A percentile compares a stretch with the other conserved stretches of the same genome.
These are phyloP conservation scores for Aspergillus ustus DNA, from an alignment of 2,329 filamentous ascomycete species.

Conservation along the genomic window DNA sequence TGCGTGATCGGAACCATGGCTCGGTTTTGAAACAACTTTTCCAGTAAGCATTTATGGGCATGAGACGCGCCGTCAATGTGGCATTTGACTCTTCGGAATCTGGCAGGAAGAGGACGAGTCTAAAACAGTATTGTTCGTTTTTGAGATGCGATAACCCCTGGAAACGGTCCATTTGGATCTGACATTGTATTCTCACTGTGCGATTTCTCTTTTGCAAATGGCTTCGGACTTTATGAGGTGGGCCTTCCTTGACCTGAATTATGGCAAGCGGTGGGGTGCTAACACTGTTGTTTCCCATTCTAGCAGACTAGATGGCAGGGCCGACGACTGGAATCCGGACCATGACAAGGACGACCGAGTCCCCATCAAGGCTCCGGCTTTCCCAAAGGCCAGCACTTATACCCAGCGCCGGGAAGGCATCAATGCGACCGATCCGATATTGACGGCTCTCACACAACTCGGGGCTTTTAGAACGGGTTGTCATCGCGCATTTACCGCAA, in stretches of 20 bases:
- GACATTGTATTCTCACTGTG: conserved; percentile 15
- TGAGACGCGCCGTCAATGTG: not conserved
- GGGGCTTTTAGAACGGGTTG: conserved; percentile 49
- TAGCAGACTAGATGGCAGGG: not conserved
- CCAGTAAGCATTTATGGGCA: not conserved
- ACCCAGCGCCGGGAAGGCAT: not conserved
- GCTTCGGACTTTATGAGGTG: conserved; percentile 23
- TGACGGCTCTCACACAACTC: conserved; percentile 57
- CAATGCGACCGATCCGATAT: conserved; percentile 28
- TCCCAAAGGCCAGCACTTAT: not conserved
- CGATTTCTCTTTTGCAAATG: conserved; percentile 14
- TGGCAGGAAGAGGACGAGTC: no score
- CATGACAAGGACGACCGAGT: not conserved
- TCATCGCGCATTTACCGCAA: conserved; percentile 50
- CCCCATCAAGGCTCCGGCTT: not conserved
- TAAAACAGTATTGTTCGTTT: not conserved
- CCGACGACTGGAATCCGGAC: conserved; percentile 2
- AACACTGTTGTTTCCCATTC: conserved; percentile 13
- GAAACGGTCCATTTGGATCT: conserved; percentile 19
- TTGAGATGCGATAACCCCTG: conserved; percentile 16
- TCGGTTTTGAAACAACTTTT: not conserved
- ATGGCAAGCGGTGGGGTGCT: conserved; percentile 3
- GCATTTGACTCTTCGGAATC: not conserved
- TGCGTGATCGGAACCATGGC: not conserved
- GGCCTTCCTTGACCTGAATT: not conserved